phyloP scores from a whole-genome alignment of 208 protist genomes.

The Acanthamoeba culbertsoni region DNA sequence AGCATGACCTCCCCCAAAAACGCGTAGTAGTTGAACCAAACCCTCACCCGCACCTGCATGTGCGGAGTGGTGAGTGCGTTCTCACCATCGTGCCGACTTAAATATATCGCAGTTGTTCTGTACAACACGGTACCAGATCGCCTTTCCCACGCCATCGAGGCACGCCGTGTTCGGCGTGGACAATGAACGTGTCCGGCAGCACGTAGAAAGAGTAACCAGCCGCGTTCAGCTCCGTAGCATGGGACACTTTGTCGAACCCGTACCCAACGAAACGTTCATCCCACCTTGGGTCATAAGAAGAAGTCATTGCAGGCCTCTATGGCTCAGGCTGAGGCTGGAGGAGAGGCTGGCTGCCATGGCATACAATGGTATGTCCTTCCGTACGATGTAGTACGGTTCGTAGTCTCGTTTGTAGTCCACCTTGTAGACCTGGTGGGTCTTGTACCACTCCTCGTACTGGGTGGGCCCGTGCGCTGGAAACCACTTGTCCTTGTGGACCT shows the following conservation, averaged over 20 bases:
- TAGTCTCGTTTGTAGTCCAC: not conserved
- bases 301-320: not conserved
- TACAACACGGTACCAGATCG: not conserved
- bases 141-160: not conserved
- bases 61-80: not conserved
- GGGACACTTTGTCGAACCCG: constrained; percentile 1
- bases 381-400: not conserved
- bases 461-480: not conserved
- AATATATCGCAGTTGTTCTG: not conserved
- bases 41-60: not conserved
- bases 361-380: not conserved
- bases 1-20: not conserved
- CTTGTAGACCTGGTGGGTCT: not conserved
- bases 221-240: not conserved
- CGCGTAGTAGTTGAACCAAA: constrained; percentile 12
- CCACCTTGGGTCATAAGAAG: not conserved
- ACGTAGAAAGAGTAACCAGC: not conserved
- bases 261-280: constrained; percentile 1
- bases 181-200: not conserved
- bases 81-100: not conserved
- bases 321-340: not conserved
- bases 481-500: constrained; percentile 29
- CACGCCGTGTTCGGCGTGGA: not conserved
- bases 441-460: not conserved
- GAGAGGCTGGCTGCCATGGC: not conserved